Base-by-base conservation (phyloP, 1,139 yeast genomes). In the Diutina siamensis region DNA sequence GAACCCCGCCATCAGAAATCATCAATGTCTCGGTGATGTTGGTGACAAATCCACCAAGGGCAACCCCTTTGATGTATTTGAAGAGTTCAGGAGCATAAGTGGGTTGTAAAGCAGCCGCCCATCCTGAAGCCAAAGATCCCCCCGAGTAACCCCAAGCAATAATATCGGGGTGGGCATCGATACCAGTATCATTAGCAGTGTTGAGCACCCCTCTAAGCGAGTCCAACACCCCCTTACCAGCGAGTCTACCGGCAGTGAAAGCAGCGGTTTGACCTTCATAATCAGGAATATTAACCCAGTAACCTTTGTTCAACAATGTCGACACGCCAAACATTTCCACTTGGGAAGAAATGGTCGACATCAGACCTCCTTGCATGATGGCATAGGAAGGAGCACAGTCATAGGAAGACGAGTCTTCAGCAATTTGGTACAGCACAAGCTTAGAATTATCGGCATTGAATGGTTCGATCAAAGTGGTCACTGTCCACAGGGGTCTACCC, bases 21-120 rank as follows among this genome's bases (percentile, higher is more conserved):
- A 47, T 53, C 2, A 57, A 59, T 3, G 61, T 56, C 13, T 57
- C 55, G 12, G 58, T 45, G 50, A 57, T 49, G 55, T 62, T 62
- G 7, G 65, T 54, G 9, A 61, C 62, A 50, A 60, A 54, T 0
- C 69, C 69, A 2, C 70, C 70, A 12, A 38, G 19, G n/a, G 42
- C 42, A n/a, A 17, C 20, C 9, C 42, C 42, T 20, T 38, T 44
- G 7, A 44, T n/a, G 33, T 10, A 4, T 3, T 21, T 17, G 1
- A 4, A 9, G 25, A 44, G 33, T n/a, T 34, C 40, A 18, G 45
- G 40, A 17, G 45, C 45, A 15, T 44, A 44, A 15, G 21, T 33
- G 10, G 45, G 45, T n/a, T 21, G 33, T 8, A 44, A 15, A 17
- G 45, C 45, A 4, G 45, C 38, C 4, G 34, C 45, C 45, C 45